Conservation (phyloP, 2,329 filamentous ascomycete genomes). For the Dothistroma septosporum region DNA sequence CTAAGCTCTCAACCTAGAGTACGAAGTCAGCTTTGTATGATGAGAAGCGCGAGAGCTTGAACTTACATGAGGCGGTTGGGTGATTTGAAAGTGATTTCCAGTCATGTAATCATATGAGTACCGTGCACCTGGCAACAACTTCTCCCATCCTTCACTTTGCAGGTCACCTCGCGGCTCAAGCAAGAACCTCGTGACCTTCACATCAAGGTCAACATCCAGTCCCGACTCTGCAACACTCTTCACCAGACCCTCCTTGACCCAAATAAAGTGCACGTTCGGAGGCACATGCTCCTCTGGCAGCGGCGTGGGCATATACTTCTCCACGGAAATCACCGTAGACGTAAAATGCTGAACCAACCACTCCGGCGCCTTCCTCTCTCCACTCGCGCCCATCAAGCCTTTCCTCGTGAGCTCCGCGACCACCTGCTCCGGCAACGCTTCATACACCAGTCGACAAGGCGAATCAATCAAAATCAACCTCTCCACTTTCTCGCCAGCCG, state of each 20-base stretch:
- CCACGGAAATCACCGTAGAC: constrained; percentile 28
- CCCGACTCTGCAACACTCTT: constrained; percentile 29
- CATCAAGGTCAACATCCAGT: constrained; percentile 28
- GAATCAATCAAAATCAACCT: constrained; percentile 31
- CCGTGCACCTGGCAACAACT: constrained; percentile 27
- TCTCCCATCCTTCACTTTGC: constrained; percentile 31
- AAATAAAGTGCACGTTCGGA: constrained; percentile 29
- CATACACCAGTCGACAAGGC: constrained; percentile 26
- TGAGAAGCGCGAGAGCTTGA: neutral
- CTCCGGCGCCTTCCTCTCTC: constrained; percentile 28
- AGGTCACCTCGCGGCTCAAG: constrained; percentile 30
- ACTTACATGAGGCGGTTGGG: constrained; percentile 31
- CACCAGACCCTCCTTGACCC: constrained; percentile 31
- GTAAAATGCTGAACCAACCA: constrained; percentile 33
- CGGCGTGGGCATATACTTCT: constrained; percentile 29
- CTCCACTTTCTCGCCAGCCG: constrained; percentile 26
- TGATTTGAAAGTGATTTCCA: constrained; percentile 33
- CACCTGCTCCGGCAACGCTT: constrained; percentile 27
- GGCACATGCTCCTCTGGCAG: constrained; percentile 24
- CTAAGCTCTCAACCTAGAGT: constrained; percentile 20
- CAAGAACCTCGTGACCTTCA: constrained; percentile 32
- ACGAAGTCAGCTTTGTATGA: neutral
- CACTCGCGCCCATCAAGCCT: constrained; percentile 28
- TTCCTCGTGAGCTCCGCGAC: constrained; percentile 27
- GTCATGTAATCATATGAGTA: constrained; percentile 31